A percentile compares a stretch with the other conserved stretches of the same genome.
Conservation (phyloP, 2,329 filamentous ascomycete genomes). For the Tricladium varicosporioides region DNA sequence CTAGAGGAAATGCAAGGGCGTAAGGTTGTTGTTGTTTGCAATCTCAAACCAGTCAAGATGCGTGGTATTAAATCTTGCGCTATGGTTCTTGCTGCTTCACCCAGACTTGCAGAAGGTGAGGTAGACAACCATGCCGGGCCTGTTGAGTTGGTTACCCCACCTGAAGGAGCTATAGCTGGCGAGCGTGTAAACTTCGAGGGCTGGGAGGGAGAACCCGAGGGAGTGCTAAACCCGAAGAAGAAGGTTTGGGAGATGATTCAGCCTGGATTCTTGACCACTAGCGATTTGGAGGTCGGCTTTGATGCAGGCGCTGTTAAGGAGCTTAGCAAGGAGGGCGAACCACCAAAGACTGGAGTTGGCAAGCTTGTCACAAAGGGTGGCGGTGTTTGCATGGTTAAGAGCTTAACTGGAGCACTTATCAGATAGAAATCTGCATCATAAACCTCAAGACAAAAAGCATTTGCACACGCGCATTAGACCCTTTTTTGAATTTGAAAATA, state of each 20-base stretch:
- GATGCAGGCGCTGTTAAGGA: constrained; percentile 75
- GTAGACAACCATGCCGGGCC: constrained; percentile 82
- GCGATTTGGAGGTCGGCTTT: constrained; percentile 77
- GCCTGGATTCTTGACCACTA: constrained; percentile 90
- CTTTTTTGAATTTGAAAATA: no score
- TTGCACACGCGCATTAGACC: no score
- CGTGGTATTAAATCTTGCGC: constrained; percentile 77
- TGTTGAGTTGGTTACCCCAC: constrained; percentile 87
- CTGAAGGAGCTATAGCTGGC: constrained; percentile 74
- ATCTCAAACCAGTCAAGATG: constrained; percentile 99
- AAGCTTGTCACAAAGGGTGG: constrained; percentile 75
- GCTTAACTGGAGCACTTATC: constrained; percentile 74
- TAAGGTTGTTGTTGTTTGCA: constrained; percentile 93
- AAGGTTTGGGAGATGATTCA: constrained; percentile 94
- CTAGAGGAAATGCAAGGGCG: constrained; percentile 95
- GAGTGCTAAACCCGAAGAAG: constrained; percentile 97
- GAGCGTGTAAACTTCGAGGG: constrained; percentile 92
- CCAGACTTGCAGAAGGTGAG: constrained; percentile 77
- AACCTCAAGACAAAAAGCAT: no score
- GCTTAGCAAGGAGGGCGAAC: constrained; percentile 66
- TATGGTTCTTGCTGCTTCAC: constrained; percentile 95
- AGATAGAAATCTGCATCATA: constrained; percentile 51
- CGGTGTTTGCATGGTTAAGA: constrained; percentile 79
- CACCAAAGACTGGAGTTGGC: constrained; percentile 42
- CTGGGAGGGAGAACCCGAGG: constrained; percentile 90